Base-by-base conservation (phyloP, 164 flowering plant species). In the Vitis rupestris region DNA sequence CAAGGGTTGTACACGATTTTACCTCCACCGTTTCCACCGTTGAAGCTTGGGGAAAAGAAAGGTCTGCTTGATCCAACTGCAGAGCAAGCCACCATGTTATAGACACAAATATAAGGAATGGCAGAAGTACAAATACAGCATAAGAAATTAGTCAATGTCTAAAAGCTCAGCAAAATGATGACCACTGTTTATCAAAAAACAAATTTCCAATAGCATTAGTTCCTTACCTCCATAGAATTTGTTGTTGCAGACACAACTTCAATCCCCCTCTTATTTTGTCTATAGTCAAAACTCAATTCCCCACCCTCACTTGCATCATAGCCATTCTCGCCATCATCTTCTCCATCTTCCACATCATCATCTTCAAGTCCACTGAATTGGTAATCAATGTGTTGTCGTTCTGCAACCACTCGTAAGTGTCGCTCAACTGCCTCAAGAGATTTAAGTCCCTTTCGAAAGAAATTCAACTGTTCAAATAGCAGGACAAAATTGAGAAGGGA, bases 341-440 rank as follows among this genome's bases (percentile, higher is more conserved):
- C 73, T 47, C 57, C 79, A 65, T 70, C 78, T 68, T 73, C 85
- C 8, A 64, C 69, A 59, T 73, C 77, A 61, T 91, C 88, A 73
- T 90, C 97, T 73, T 91, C 90, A 81, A 86, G 90, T 62, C 90
- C 98, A 74, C 82, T 79, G 72, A 91, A 87, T 10, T 90, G 91
- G 76, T 93, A 95, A 78, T 93, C 97, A 76, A 95, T 95, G 79
- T 93, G 97, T 54, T 90, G 94, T 58, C 66, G 78, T 63, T 86
- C 91, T 30, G 97, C 66, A 48, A 88, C 81, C 23, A 69, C 71
- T 69, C 82, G 83, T 64, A 95, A 86, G 66, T 89, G 91, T 49
- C 89, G 90, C 56, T 93, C 99, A 80, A 91, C 82, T 48, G 87
- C 86, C 86, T 95, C 98, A 53, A 95, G 90, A 63, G 88, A 90